Conservation (phyloP, 495 filamentous ascomycete genomes). For the Xylaria grammica region DNA sequence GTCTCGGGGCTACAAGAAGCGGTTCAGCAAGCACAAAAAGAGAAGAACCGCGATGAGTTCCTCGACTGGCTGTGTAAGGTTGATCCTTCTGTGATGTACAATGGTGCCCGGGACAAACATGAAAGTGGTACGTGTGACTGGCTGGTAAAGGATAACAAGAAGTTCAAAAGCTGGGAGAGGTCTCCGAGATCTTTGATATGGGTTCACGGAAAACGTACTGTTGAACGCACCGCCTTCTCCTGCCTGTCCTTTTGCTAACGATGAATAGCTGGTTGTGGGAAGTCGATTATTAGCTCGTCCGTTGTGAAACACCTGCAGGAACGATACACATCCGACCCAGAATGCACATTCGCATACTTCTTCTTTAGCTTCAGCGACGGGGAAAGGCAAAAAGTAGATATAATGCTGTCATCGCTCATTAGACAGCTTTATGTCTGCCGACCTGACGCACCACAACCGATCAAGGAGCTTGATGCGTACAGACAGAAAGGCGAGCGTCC, state of each 20-base stretch:
- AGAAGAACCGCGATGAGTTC: conserved; percentile 15
- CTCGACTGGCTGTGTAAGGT: conserved; percentile 2
- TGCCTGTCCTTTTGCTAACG: conserved; percentile 18
- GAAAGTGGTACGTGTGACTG: neutral
- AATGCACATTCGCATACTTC: conserved; percentile 22
- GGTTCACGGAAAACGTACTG: conserved; percentile 41
- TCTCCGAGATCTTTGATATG: conserved; percentile 22
- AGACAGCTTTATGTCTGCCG: conserved; percentile 20
- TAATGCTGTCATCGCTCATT: conserved; percentile 28
- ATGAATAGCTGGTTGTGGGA: conserved; percentile 19
- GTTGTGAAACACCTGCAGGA: conserved; percentile 23
- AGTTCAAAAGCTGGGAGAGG: neutral
- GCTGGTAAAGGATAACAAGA: neutral
- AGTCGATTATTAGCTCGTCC: conserved; percentile 21
- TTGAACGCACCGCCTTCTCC: conserved; percentile 30
- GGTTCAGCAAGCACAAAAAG: conserved; percentile 1
- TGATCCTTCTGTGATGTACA: neutral
- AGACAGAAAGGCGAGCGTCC: conserved; percentile 4
- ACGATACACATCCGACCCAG: neutral
- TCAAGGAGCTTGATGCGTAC: neutral
- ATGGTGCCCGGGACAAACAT: neutral
- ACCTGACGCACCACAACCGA: neutral
- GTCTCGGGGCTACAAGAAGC: neutral
- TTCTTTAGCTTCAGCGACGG: conserved; percentile 32
- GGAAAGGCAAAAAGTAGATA: conserved; percentile 14